Conservation (phyloP, 148 eudicot species). For the Polygonum aviculare region DNA sequence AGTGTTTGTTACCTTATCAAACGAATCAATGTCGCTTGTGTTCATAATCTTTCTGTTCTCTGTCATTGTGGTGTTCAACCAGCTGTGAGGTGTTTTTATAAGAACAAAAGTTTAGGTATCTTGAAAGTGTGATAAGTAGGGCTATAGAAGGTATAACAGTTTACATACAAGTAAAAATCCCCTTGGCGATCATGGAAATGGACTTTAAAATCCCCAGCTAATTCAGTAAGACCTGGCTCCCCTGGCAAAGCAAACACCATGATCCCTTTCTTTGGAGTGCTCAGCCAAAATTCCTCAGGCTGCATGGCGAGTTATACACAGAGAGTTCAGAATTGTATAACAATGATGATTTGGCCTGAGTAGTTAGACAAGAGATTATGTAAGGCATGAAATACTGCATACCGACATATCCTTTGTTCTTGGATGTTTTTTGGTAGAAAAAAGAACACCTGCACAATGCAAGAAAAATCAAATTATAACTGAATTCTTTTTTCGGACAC, state of each 20-base stretch:
- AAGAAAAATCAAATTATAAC: not conserved
- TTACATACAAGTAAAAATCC: conserved; percentile 84
- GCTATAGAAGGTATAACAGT: not conserved
- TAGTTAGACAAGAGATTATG: not conserved
- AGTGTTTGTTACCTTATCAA: conserved; percentile 60
- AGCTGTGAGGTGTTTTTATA: conserved; percentile 36
- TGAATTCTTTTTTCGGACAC: not conserved
- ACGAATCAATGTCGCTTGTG: conserved; percentile 82
- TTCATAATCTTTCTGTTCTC: conserved; percentile 73
- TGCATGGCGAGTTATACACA: conserved; percentile 26
- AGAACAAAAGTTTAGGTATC: not conserved
- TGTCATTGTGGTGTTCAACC: conserved; percentile 94
- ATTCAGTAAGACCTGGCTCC: conserved; percentile 86
- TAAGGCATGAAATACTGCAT: conserved; percentile 10
- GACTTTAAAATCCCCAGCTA: conserved; percentile 86
- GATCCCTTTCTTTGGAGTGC: conserved; percentile 85
- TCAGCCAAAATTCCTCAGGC: conserved; percentile 98
- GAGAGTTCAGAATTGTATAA: not conserved
- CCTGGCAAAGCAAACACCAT: conserved; percentile 98
- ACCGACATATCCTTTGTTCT: conserved; percentile 94
- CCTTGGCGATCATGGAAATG: conserved; percentile 94
- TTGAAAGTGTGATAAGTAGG: conserved; percentile 1
- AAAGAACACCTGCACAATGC: conserved; percentile 52
- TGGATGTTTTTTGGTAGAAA: conserved; percentile 84
- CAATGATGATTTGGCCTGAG: not conserved